Evolutionary conservation across 345 rosid species (phyloP).

Genomic region (Theobroma cacao): DNA sequence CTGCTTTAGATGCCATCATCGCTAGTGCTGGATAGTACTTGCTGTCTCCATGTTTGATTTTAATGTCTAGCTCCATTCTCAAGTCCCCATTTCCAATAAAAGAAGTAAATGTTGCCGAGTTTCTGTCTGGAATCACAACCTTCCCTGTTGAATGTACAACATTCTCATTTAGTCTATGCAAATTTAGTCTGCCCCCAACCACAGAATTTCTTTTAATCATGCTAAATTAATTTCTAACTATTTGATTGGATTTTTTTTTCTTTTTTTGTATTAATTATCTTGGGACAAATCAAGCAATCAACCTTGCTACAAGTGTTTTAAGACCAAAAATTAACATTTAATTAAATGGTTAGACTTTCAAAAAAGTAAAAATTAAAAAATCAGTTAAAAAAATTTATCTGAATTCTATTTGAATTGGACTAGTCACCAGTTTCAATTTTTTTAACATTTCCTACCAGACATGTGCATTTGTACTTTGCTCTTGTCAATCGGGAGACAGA

Average conservation of each 20-base stretch:
- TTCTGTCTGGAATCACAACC: constrained; percentile 37
- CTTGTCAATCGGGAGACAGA: no score
- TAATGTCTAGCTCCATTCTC: constrained; percentile 45
- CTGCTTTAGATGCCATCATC: constrained; percentile 63
- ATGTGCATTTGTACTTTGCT: neutral
- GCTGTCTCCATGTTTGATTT: constrained; percentile 35
- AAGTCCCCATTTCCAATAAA: constrained; percentile 42
- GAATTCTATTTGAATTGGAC: no score
- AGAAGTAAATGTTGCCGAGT: constrained; percentile 44
- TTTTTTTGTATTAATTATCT: neutral
- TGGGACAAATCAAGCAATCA: neutral
- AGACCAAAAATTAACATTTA: no score
- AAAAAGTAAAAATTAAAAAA: no score
- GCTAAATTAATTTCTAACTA: neutral
- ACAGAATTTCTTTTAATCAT: neutral
- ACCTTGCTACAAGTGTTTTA: no score
- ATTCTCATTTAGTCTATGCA: no score
- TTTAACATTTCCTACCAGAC: neutral
- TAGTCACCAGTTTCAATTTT: no score
- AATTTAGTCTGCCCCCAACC: neutral
- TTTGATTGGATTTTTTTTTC: neutral
- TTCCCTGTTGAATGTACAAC: constrained; percentile 32
- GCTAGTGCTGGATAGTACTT: constrained; percentile 49
- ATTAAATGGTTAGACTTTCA: no score
- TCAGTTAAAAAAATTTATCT: no score